phyloP scores from a whole-genome alignment of 1,284 basidiomycete genomes.

The Sporisorium exsertum region DNA sequence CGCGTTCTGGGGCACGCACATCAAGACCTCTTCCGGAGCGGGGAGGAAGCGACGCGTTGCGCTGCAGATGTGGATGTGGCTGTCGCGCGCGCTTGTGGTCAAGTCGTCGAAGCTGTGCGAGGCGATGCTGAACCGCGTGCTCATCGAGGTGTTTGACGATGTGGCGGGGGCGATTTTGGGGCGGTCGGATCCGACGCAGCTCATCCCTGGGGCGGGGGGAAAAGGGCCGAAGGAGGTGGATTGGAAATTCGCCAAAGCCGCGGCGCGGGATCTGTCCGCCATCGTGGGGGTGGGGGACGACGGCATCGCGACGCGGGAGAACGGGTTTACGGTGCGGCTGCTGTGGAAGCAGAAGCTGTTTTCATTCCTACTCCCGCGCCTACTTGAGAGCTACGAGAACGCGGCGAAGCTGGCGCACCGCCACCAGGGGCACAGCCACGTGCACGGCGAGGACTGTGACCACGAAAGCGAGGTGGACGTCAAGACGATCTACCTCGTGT shows the following conservation, averaged over 20 bases:
- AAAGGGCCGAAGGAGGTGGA: constrained; percentile 8
- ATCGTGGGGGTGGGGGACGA: constrained; percentile 53
- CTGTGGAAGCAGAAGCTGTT: constrained; percentile 85
- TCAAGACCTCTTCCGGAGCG: constrained; percentile 10
- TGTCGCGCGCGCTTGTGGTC: constrained; percentile 55
- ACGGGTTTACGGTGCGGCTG: constrained; percentile 56
- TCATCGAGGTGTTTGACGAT: constrained; percentile 48
- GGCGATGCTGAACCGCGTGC: constrained; percentile 54
- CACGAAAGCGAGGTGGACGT: constrained; percentile 54
- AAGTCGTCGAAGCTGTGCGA: constrained; percentile 44
- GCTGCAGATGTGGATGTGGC: constrained; percentile 59
- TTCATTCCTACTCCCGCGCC: constrained; percentile 78
- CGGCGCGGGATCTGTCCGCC: constrained; percentile 27
- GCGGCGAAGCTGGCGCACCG: constrained; percentile 16
- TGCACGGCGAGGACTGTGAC: constrained; percentile 5
- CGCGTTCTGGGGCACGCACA: constrained; percentile 39
- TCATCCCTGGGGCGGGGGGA: not conserved
- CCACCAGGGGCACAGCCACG: constrained; percentile 22
- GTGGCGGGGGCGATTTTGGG: constrained; percentile 11
- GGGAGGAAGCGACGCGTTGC: constrained; percentile 12
- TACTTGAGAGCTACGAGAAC: constrained; percentile 72
- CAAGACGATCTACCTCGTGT: constrained; percentile 82
- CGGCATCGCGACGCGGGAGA: constrained; percentile 50
- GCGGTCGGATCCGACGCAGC: constrained; percentile 1
- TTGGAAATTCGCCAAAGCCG: constrained; percentile 34